A percentile compares a stretch with the other conserved stretches of the same genome.
These are phyloP conservation scores for Crotalaria pallida DNA, from an alignment of 306 rosid genomes.

Conservation along the genomic window DNA sequence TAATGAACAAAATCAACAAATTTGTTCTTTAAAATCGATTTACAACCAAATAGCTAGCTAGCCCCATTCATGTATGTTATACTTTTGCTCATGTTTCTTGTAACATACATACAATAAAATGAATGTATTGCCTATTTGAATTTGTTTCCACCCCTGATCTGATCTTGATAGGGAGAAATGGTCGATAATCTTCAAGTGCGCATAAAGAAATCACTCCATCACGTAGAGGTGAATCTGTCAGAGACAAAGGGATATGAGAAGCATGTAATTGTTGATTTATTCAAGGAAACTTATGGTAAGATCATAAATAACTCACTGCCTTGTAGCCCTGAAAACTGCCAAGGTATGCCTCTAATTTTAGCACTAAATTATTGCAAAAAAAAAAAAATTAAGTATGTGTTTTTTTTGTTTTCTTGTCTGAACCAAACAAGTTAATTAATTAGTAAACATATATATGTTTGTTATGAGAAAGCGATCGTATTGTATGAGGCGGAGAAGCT, in stretches of 20 bases:
- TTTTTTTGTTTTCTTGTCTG: neutral
- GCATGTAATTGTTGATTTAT: constrained; percentile 64
- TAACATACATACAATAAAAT: no score
- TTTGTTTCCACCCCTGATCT: neutral
- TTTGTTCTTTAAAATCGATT: neutral
- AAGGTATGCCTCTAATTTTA: constrained; percentile 39
- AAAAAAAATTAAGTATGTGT: neutral
- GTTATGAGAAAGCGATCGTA: constrained; percentile 46
- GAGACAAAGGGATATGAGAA: constrained; percentile 71
- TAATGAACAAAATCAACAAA: neutral
- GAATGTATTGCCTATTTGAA: neutral
- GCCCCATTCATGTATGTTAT: no score
- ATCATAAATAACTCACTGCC: constrained; percentile 29
- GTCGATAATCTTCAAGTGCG: constrained; percentile 44
- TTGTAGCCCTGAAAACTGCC: constrained; percentile 42
- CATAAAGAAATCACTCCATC: constrained; percentile 48
- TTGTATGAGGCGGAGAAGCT: constrained; percentile 68
- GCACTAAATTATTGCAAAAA: neutral
- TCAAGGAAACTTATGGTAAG: constrained; percentile 45
- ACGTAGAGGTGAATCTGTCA: constrained; percentile 72
- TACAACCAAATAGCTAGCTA: no score
- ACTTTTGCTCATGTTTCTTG: no score
- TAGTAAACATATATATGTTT: no score
- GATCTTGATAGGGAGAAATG: constrained; percentile 62
- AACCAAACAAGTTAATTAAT: neutral